A percentile compares a stretch with the other conserved stretches of the same genome.
Evolutionary conservation across 2,329 filamentous ascomycete genomes (phyloP).

Genomic region (Ilyonectria destructans): DNA sequence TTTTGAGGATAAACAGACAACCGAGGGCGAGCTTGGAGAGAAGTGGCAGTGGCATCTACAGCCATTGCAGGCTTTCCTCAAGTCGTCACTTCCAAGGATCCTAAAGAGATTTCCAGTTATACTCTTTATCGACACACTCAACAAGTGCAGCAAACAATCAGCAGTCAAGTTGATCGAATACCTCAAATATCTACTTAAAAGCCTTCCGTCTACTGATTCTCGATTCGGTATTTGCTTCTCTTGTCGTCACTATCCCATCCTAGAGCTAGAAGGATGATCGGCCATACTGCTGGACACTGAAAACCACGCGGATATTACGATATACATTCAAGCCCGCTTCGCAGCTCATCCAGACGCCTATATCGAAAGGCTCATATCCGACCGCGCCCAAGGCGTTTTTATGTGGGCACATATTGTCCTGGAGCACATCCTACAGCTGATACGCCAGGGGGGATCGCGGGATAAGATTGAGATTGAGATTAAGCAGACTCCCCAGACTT

Average conservation of each 20-base stretch:
- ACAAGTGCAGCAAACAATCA: neutral
- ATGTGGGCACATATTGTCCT: no score
- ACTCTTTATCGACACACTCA: neutral
- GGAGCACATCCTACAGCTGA: no score
- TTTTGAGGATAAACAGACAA: constrained; percentile 36
- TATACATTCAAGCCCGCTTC: no score
- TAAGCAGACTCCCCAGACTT: no score
- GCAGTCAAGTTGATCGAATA: neutral
- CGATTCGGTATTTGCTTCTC: neutral
- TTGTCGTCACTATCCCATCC: neutral
- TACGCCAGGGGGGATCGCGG: no score
- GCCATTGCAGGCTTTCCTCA: neutral
- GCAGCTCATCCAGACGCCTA: no score
- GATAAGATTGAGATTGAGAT: no score
- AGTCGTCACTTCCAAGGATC: neutral
- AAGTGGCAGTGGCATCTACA: neutral
- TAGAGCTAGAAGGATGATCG: neutral
- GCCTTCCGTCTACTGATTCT: neutral
- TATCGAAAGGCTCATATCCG: no score
- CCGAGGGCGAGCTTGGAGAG: constrained; percentile 25
- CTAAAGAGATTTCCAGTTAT: neutral
- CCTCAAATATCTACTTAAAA: neutral
- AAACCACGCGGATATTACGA: no score
- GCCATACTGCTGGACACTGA: neutral
- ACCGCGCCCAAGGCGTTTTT: no score